Evolutionary conservation across 768 basidiomycete species (phyloP).

Genomic region (Leccinum subtestaceum): DNA sequence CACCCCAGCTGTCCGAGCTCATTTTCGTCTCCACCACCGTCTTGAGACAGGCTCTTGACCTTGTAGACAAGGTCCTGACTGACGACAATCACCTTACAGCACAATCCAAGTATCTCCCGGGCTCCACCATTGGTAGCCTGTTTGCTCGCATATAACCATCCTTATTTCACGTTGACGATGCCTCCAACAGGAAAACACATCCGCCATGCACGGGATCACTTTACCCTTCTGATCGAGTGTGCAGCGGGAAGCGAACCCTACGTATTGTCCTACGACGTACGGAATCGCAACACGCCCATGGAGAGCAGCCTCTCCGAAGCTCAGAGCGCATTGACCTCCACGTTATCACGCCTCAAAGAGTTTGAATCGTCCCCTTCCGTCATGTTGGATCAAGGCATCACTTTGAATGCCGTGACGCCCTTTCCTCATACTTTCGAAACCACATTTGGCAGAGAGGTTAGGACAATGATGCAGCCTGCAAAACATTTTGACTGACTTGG

Average conservation of each 20-base stretch:
- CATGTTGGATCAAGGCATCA: constrained; percentile 57
- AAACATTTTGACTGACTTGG: constrained; percentile 1
- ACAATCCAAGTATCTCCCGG: constrained; percentile 74
- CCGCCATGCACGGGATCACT: constrained; percentile 84
- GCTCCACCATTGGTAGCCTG: constrained; percentile 76
- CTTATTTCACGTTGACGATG: neutral
- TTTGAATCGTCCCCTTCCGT: constrained; percentile 41
- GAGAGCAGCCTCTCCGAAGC: constrained; percentile 66
- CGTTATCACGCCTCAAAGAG: constrained; percentile 55
- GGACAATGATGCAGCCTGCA: constrained; percentile 1
- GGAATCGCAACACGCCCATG: constrained; percentile 81
- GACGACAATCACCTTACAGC: constrained; percentile 68
- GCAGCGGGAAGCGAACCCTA: constrained; percentile 45
- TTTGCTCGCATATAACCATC: neutral
- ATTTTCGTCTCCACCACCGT: constrained; percentile 66
- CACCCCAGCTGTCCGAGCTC: constrained; percentile 49
- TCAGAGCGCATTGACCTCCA: constrained; percentile 49
- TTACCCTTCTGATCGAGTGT: constrained; percentile 60
- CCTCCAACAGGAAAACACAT: constrained; percentile 71
- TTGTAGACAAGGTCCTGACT: constrained; percentile 62
- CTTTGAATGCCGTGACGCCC: constrained; percentile 78
- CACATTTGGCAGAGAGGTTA: constrained; percentile 81
- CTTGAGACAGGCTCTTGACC: constrained; percentile 68
- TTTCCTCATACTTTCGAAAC: constrained; percentile 70
- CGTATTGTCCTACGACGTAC: constrained; percentile 71